Conservation (phyloP, 495 filamentous ascomycete species). For the Penicillium malachiteum region DNA sequence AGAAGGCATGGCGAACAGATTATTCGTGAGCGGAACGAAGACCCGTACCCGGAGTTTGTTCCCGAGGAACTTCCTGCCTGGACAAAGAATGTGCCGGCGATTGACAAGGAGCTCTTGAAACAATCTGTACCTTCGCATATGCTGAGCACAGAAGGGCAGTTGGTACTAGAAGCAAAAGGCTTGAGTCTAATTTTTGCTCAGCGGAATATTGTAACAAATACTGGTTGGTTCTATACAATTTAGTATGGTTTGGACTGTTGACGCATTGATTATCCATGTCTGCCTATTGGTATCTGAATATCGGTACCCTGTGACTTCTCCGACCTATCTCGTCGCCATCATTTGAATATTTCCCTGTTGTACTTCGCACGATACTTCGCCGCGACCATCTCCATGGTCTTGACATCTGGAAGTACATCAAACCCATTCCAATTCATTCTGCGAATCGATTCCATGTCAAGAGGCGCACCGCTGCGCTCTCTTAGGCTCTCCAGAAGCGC, state of each 20-base stretch:
- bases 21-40: constrained; percentile 22
- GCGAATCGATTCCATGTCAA: constrained; percentile 25
- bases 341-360: constrained; percentile 24
- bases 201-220: constrained; percentile 34
- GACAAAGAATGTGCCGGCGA: constrained; percentile 19
- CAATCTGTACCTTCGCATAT: constrained; percentile 13
- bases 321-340: too few relatives aligned
- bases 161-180: constrained; percentile 28
- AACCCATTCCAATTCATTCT: constrained; percentile 27
- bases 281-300: too few relatives aligned
- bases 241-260: too few relatives aligned
- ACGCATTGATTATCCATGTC: too few relatives aligned
- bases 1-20: constrained; percentile 29
- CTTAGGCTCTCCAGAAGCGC: constrained; percentile 26
- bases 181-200: constrained; percentile 22
- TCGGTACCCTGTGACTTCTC: too few relatives aligned
- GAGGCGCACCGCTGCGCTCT: constrained; percentile 16
- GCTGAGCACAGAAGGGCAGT: constrained; percentile 18
- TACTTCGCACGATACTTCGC: constrained; percentile 21
- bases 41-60: constrained; percentile 24
- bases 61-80: constrained; percentile 23
- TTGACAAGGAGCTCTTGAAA: constrained; percentile 19
- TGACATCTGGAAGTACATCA: constrained; percentile 24
- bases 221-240: constrained; percentile 34
- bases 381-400: constrained; percentile 27